Conservation (phyloP, 257 asterid species). For the Ligustrum vulgare region DNA sequence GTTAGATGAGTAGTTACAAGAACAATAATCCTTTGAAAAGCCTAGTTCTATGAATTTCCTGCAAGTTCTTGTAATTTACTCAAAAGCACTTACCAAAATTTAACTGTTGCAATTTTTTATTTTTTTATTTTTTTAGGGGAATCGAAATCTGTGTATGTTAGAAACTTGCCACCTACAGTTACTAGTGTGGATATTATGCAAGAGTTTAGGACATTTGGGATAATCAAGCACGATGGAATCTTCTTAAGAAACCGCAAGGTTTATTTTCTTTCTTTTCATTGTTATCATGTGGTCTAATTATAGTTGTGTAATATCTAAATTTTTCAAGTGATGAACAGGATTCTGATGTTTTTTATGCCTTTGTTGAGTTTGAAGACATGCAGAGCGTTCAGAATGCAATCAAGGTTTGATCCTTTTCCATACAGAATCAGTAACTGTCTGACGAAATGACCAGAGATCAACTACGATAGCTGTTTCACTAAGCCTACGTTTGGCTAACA, state of each 20-base stretch:
- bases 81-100: neutral
- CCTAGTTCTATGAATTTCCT: neutral
- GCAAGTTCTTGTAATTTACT: neutral
- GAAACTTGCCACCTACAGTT: constrained; percentile 50
- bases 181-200: constrained; percentile 45
- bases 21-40: neutral
- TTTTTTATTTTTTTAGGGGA: constrained; percentile 38
- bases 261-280: neutral
- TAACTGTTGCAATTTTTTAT: neutral
- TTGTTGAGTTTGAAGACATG: constrained; percentile 67
- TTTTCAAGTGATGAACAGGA: constrained; percentile 43
- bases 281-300: constrained; percentile 2
- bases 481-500: neutral
- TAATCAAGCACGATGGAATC: constrained; percentile 58
- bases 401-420: constrained; percentile 36
- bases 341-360: constrained; percentile 55
- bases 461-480: neutral
- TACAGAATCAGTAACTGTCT: neutral
- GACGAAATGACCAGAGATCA: neutral
- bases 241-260: constrained; percentile 52
- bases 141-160: constrained; percentile 54
- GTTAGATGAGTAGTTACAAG: neutral
- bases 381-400: constrained; percentile 58
- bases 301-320: constrained; percentile 7
- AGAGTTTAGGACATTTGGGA: constrained; percentile 57